Conservation (phyloP, 257 asterid genomes). For the Catharanthus roseus region DNA sequence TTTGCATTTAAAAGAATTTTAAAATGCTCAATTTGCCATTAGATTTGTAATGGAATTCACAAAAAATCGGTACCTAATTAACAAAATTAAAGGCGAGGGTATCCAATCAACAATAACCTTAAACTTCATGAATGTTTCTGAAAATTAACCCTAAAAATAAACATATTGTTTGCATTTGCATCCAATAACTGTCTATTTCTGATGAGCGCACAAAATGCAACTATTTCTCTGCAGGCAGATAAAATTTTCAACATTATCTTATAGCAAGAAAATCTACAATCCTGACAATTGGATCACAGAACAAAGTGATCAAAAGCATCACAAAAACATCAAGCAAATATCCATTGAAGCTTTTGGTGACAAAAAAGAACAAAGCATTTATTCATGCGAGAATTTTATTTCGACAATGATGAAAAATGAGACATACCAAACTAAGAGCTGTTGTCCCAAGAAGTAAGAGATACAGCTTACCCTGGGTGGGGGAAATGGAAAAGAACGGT, state of each 20-base stretch:
- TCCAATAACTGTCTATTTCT: not conserved
- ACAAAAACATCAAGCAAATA: not conserved
- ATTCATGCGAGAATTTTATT: not conserved
- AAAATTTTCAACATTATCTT: not conserved
- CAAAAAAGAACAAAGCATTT: not conserved
- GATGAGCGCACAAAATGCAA: not conserved
- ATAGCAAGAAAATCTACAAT: not conserved
- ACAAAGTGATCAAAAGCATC: not conserved
- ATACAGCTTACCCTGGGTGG: conserved; percentile 92
- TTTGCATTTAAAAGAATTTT: too few species aligned
- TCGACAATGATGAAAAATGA: conserved; percentile 23
- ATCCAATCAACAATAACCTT: too few species aligned
- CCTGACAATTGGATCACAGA: not conserved
- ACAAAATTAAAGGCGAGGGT: too few species aligned
- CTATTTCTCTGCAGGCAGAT: not conserved
- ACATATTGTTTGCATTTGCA: not conserved
- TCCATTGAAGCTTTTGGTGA: not conserved
- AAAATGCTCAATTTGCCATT: too few species aligned
- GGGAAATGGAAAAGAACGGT: conserved; percentile 11
- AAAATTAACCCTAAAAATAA: too few species aligned
- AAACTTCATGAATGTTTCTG: too few species aligned
- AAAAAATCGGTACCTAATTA: too few species aligned
- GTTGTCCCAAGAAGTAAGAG: conserved; percentile 96
- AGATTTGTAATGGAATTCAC: too few species aligned
- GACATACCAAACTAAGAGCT: conserved; percentile 73